phyloP scores from a whole-genome alignment of 352 stramenopile genomes.

The Pythium biforme region DNA sequence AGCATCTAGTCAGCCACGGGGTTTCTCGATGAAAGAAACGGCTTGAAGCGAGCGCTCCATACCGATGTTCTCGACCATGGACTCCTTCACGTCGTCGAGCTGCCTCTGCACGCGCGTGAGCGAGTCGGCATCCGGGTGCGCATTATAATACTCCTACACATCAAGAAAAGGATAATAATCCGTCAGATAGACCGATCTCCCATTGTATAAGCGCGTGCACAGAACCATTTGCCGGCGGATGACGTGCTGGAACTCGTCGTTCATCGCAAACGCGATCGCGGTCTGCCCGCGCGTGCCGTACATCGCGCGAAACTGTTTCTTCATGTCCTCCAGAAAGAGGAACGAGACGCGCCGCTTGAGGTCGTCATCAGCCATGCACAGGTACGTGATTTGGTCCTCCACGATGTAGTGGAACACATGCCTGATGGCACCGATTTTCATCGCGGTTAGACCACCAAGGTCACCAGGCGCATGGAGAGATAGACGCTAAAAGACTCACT shows the following conservation, averaged over 20 bases:
- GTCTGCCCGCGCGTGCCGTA: constrained; percentile 82
- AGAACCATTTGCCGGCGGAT: constrained; percentile 93
- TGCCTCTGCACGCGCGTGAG: constrained; percentile 93
- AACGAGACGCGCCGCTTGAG: constrained; percentile 96
- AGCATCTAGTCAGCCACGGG: not conserved
- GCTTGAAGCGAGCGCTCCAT: constrained; percentile 14
- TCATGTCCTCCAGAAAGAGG: constrained; percentile 98
- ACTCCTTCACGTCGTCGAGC: constrained; percentile 97
- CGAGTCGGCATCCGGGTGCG: constrained; percentile 89
- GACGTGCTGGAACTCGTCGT: constrained; percentile 95
- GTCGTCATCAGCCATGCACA: constrained; percentile 97
- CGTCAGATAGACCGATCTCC: not conserved
- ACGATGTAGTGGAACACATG: constrained; percentile 97
- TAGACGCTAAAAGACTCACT: constrained; percentile 39
- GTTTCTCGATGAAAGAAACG: not conserved
- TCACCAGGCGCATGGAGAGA: not conserved
- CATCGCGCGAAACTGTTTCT: constrained; percentile 82
- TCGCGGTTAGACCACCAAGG: not conserved
- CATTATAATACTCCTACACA: constrained; percentile 78
- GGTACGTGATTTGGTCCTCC: constrained; percentile 94
- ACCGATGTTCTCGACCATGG: constrained; percentile 99
- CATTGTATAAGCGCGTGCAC: not conserved
- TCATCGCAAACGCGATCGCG: constrained; percentile 98
- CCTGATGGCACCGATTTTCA: constrained; percentile 19
- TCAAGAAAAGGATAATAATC: not conserved